phyloP scores from a whole-genome alignment of 257 asterid genomes.

The Solanum lignicaule region DNA sequence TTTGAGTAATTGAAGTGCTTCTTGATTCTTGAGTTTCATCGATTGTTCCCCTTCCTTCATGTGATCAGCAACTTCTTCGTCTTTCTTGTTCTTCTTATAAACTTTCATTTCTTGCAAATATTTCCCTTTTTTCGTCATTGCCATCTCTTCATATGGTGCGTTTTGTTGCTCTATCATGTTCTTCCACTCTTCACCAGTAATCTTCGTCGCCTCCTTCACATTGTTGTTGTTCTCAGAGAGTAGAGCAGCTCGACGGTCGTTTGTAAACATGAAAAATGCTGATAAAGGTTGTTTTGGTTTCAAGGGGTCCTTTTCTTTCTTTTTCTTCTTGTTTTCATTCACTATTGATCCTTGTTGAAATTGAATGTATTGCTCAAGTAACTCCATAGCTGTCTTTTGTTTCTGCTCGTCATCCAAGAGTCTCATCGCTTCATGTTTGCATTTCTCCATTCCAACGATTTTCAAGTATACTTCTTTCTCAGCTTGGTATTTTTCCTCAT shows the following conservation, averaged over 20 bases:
- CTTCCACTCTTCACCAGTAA: slow-evolving; percentile 83
- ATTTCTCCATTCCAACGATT: slow-evolving; percentile 58
- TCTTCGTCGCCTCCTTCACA: slow-evolving; percentile 55
- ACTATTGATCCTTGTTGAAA: slow-evolving; percentile 55
- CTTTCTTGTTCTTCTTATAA: slow-evolving; percentile 61
- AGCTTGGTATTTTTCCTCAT: slow-evolving; percentile 64
- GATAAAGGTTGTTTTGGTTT: slow-evolving; percentile 83
- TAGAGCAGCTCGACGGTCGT: slow-evolving; percentile 52
- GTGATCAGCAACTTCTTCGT: slow-evolving; percentile 43
- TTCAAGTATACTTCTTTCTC: slow-evolving; percentile 73
- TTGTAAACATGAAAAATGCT: slow-evolving; percentile 62
- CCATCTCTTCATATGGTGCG: slow-evolving; percentile 61
- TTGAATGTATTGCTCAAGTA: slow-evolving; percentile 80
- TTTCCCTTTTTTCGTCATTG: slow-evolving; percentile 50
- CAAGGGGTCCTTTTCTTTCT: slow-evolving; percentile 82
- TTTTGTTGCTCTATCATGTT: slow-evolving; percentile 55
- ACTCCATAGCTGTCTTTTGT: slow-evolving; percentile 71
- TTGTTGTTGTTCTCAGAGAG: slow-evolving; percentile 51
- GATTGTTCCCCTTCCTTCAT: slow-evolving; percentile 57
- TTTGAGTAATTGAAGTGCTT: slow-evolving; percentile 82
- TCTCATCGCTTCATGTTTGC: slow-evolving; percentile 69
- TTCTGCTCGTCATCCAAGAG: slow-evolving; percentile 84
- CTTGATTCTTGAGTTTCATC: slow-evolving; percentile 70
- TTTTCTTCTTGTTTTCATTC: slow-evolving; percentile 43
- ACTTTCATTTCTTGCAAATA: slow-evolving; percentile 55